These are phyloP conservation scores for Rhododendron kiyosumense DNA, from an alignment of 148 eudicot genomes.

Conservation along the genomic window DNA sequence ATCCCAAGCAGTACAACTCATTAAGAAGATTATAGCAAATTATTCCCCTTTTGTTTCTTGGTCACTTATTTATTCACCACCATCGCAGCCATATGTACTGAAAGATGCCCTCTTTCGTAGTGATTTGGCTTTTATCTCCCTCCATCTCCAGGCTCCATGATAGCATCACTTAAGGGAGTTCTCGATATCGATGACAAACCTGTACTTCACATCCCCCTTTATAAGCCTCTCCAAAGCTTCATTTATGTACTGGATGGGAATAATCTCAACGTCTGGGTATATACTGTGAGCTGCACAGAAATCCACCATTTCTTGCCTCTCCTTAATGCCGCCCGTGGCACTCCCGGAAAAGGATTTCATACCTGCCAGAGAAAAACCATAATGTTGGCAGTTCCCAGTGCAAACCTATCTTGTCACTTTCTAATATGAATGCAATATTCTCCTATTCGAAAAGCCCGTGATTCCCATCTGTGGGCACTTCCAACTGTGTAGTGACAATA, in stretches of 20 bases:
- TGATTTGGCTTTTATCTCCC: background rate
- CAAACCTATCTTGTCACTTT: background rate
- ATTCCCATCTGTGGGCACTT: background rate
- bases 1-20: background rate
- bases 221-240: slow-evolving; percentile 17
- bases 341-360: slow-evolving; percentile 21
- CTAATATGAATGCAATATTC: background rate
- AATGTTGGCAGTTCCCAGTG: background rate
- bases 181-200: slow-evolving; percentile 15
- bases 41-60: background rate
- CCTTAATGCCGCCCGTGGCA: slow-evolving; percentile 12
- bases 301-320: slow-evolving; percentile 20
- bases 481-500: background rate
- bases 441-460: background rate
- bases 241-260: slow-evolving; percentile 16
- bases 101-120: background rate
- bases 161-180: slow-evolving; percentile 9
- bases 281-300: slow-evolving; percentile 15
- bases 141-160: background rate
- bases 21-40: background rate
- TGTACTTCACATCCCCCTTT: slow-evolving; percentile 15
- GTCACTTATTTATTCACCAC: background rate
- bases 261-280: slow-evolving; percentile 15
- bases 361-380: slow-evolving; percentile 2
- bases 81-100: background rate